Evolutionary conservation across 73 alveolate species (phyloP).

Genomic region (Symbiodinium pilosum): DNA sequence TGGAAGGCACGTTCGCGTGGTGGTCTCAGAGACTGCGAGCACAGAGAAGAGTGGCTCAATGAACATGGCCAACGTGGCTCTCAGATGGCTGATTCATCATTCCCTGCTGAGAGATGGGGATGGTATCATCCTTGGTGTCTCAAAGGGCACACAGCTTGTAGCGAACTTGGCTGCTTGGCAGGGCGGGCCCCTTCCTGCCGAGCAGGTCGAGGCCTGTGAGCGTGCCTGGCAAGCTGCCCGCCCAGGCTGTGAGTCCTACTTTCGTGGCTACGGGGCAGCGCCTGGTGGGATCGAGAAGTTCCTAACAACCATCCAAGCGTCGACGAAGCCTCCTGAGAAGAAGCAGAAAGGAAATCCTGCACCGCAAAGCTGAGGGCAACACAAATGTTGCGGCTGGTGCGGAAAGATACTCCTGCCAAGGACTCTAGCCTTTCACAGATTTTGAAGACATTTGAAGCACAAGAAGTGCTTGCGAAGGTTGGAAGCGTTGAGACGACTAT

Average conservation of each 20-base stretch:
- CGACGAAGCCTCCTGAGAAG: conserved; percentile 9
- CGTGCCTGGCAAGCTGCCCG: conserved; percentile 42
- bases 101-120: conserved; percentile 32
- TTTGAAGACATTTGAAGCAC: too few species aligned
- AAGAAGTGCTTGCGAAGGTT: too few species aligned
- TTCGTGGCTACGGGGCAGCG: conserved; percentile 42
- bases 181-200: conserved; percentile 56
- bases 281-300: conserved; percentile 71
- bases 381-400: too few species aligned
- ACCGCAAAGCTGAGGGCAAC: too few species aligned
- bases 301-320: background rate
- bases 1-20: conserved; percentile 28
- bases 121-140: conserved; percentile 76
- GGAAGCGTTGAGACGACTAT: too few species aligned
- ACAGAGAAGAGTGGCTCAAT: background rate
- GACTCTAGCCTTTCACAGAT: too few species aligned
- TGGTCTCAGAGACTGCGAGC: background rate
- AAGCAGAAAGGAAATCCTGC: background rate
- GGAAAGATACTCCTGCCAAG: too few species aligned
- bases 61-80: conserved; percentile 48
- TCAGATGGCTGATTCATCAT: conserved; percentile 79
- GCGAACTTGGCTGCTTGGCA: conserved; percentile 81
- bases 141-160: conserved; percentile 31
- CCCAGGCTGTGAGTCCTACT: conserved; percentile 59
- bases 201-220: conserved; percentile 46